These are phyloP conservation scores for Ailanthus altissimus DNA, from an alignment of 345 rosid genomes.

Conservation along the genomic window DNA sequence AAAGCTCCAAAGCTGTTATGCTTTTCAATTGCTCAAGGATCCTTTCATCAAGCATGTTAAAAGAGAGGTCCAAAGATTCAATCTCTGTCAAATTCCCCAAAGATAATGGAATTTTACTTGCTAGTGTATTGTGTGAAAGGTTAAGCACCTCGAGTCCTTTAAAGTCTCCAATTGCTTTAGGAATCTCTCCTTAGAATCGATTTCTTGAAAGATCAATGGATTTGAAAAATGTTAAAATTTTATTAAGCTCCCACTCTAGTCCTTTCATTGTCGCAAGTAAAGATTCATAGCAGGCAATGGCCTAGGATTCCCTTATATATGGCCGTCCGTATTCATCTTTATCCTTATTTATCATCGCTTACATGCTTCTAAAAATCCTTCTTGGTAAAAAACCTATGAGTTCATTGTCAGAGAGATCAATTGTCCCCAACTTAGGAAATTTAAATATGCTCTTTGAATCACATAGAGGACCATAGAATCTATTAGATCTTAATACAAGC, in stretches of 20 bases:
- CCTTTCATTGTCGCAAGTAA: not conserved
- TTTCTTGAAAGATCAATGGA: not conserved
- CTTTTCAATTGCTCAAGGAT: not conserved
- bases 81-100: not conserved
- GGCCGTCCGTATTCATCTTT: too few relatives aligned
- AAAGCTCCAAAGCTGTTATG: not conserved
- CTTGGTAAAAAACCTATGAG: not conserved
- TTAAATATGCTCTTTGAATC: not conserved
- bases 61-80: not conserved
- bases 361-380: not conserved
- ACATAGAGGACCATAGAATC: conserved; percentile 2
- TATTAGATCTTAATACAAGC: conserved; percentile 10
- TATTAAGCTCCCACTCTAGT: not conserved
- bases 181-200: not conserved
- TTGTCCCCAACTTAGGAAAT: not conserved
- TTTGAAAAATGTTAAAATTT: not conserved
- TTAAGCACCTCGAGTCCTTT: not conserved
- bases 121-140: not conserved
- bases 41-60: not conserved
- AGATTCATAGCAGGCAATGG: not conserved
- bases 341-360: not conserved
- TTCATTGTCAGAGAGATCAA: conserved; percentile 12
- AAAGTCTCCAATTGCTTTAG: not conserved
- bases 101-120: not conserved
- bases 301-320: not conserved